phyloP scores from a whole-genome alignment of 1,139 yeast species.

The Candida sp. region DNA sequence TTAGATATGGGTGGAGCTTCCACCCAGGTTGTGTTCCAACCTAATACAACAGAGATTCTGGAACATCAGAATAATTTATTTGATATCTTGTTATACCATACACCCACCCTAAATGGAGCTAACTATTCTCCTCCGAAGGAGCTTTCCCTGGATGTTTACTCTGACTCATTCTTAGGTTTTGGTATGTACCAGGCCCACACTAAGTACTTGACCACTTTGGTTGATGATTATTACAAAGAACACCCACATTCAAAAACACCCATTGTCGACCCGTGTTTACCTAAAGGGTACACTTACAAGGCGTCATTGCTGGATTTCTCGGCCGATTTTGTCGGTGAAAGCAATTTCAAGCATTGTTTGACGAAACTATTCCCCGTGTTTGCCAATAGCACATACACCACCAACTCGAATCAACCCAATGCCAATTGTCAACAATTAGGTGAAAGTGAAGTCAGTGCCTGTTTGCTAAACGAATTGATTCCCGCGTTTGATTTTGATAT shows the following conservation, averaged over 20 bases:
- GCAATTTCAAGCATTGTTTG: constrained; percentile 57
- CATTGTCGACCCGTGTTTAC: constrained; percentile 61
- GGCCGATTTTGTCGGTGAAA: constrained; percentile 52
- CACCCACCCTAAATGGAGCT: constrained; percentile 19
- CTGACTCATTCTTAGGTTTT: constrained; percentile 72
- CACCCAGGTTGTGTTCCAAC: constrained; percentile 79
- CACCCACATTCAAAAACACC: constrained; percentile 18
- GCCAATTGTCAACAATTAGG: constrained; percentile 28
- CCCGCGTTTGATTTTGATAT: constrained; percentile 70
- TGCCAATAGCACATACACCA: constrained; percentile 26
- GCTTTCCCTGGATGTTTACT: constrained; percentile 51
- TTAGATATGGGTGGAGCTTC: constrained; percentile 91
- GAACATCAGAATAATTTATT: constrained; percentile 57
- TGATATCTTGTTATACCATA: constrained; percentile 43
- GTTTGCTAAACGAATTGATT: constrained; percentile 49
- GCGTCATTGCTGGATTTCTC: constrained; percentile 19
- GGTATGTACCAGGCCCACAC: constrained; percentile 72
- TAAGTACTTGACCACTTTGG: constrained; percentile 41
- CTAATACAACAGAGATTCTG: constrained; percentile 51
- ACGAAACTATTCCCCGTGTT: constrained; percentile 53
- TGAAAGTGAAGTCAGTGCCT: constrained; percentile 37
- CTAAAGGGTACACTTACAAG: constrained; percentile 36
- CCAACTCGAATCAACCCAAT: constrained; percentile 12
- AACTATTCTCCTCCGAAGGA: constrained; percentile 13
- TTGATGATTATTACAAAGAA: constrained; percentile 16